These are phyloP conservation scores for Batkoa obscura DNA, from an alignment of 371 early-diverging fungal genomes.

Conservation along the genomic window DNA sequence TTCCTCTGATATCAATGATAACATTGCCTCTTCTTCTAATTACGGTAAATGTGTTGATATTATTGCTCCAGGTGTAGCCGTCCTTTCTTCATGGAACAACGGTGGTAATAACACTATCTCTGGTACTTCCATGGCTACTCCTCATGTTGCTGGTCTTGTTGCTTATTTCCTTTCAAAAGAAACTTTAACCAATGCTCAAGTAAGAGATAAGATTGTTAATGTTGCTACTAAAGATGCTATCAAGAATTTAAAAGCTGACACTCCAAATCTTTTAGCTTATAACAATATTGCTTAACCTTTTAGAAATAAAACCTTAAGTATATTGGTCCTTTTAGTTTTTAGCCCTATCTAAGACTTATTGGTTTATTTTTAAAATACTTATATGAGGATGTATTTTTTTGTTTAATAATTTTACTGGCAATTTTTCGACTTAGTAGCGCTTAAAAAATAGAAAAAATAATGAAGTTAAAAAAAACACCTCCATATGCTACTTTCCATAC, in stretches of 20 bases:
- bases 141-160: conserved; percentile 60
- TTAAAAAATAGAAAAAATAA: too few species aligned
- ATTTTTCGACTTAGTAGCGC: too few species aligned
- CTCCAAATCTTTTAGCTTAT: not conserved
- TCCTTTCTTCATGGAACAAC: conserved; percentile 26
- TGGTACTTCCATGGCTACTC: conserved; percentile 51
- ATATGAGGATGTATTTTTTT: too few species aligned
- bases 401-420: too few species aligned
- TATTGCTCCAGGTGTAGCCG: conserved; percentile 31
- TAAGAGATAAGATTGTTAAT: not conserved
- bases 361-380: too few species aligned
- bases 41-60: conserved; percentile 49
- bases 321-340: too few species aligned
- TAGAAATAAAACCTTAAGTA: too few species aligned
- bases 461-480: too few species aligned
- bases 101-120: conserved; percentile 10
- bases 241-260: not conserved
- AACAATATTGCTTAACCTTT: too few species aligned
- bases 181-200: not conserved
- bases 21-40: conserved; percentile 47
- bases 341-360: too few species aligned
- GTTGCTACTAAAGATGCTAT: not conserved
- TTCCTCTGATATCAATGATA: conserved; percentile 32
- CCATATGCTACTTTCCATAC: too few species aligned
- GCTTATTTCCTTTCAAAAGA: conserved; percentile 13